Base-by-base conservation (phyloP, 257 asterid genomes). In the Ballota nigra region DNA sequence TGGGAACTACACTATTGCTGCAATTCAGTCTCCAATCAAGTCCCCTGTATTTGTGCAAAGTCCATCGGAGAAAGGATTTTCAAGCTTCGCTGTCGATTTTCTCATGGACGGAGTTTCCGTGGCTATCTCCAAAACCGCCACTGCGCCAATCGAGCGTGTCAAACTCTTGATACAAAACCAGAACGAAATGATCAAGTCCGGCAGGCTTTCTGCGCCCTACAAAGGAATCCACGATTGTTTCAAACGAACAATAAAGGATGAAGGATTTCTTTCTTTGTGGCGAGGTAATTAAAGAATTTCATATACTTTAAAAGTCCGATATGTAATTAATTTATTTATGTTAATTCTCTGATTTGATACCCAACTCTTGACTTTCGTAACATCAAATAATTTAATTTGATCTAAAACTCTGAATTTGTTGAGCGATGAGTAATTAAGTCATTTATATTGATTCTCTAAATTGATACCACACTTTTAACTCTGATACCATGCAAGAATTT, bases 91-190 rank as follows among this genome's bases (percentile, higher is more conserved):
- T 16, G 40, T 73, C 3, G 86, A 82, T 79, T 82, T 82, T 19
- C 70, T 73, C 8, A 82, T 82, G 86, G 86, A 82, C 28, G 86
- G 86, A 3, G 85, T 80, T 6, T 80, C 87, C 6, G 85, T 80
- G 5, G 85, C 85, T 1, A 81, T 83, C 34, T 83, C 83, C 1
- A 83, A 80, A 66, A 74, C 87, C 5, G 86, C 82, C 0, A 81
- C 82, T 3, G 86, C 86, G 40, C 86, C 86, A 19, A 79, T 82
- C 29, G 84, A 82, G 78, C 83, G 84, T 6, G 84, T 82, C 16
- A 82, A 82, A 59, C 83, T 70, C 19, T 24, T 82, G 74, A 68
- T 82, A 7, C 83, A 82, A 55, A 82, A 82, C 72, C 86, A 82
- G 72, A 79, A 68, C 63, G 86, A 82, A 43, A 68, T 82, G 79